These are phyloP conservation scores for Cenchrus americanus DNA, from an alignment of 176 grass and related monocot species.

Conservation along the genomic window DNA sequence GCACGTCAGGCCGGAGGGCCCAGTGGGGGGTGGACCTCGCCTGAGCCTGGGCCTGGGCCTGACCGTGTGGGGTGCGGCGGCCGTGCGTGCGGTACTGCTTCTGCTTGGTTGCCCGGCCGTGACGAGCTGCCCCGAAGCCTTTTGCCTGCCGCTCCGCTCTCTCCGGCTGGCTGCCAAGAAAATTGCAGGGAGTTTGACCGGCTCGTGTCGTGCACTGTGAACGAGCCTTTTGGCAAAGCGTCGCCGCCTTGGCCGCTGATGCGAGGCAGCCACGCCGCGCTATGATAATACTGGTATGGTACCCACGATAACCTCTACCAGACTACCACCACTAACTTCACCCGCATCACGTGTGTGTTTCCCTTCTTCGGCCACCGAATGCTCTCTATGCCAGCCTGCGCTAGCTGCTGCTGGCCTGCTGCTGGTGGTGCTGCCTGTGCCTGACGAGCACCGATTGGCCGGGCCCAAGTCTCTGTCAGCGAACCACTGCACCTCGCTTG, in stretches of 20 bases:
- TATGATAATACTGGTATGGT: background rate
- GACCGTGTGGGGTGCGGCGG: no score
- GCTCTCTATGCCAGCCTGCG: background rate
- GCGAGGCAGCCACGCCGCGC: background rate
- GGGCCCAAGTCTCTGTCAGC: background rate
- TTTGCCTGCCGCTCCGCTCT: no score
- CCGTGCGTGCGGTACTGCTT: no score
- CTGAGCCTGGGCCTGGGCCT: no score
- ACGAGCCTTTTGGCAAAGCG: conserved; percentile 9
- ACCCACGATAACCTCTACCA: background rate
- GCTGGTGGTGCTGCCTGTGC: background rate
- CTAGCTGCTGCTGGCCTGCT: no score
- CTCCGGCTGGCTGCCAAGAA: no score
- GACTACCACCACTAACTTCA: background rate
- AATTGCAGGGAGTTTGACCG: background rate
- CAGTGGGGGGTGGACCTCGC: background rate
- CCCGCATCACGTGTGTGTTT: background rate
- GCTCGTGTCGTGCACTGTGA: background rate
- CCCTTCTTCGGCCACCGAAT: background rate
- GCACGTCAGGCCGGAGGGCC: background rate
- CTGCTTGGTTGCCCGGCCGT: no score
- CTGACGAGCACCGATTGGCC: background rate
- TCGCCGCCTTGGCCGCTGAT: background rate
- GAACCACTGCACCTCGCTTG: background rate
- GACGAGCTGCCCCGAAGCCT: no score